Evolutionary conservation across 176 grass and related monocot species (phyloP), one percentile per base, ranked within the genome.

Genomic region (Juncus inflexus): DNA sequence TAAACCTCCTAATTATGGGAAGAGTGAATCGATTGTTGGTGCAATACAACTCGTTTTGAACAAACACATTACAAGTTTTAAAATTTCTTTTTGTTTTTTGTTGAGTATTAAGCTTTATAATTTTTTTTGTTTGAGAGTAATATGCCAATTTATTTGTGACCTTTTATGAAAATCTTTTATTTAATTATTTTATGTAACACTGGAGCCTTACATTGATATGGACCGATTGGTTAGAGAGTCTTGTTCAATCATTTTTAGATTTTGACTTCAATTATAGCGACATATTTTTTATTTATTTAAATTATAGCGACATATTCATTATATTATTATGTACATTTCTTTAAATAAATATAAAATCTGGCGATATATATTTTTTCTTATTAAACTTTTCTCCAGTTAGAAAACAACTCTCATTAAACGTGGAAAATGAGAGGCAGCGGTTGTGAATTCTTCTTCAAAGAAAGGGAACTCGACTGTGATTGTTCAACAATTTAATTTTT

Each of bases 221-320:
- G 68, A 60, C 15, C 7, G 68, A 40, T 58, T 12, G 36, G 68
- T 71, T 71, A 14, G 37, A 60, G 10, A 28, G 68, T 71, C 68
- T 36, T 45, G 49, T 71, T 71, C 68, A 38, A 71, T 60, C 53
- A 47, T 71, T 71, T 52, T 71, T 71, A 56, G 38, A 71, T 71
- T 6, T 59, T 19, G 37, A 45, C 67, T 47, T 35, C 28, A 15
- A 5, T 71, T 58, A 40, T 12, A 59, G 35, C 16, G 35, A 54
- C 36, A 39, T 12, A 52, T 11, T 10, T 7, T 15, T 49, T 55
- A n/a, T n/a, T 62, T 14, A 3, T 50, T 47, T n/a, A n/a, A 6
- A 15, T 69, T 54, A 38, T 55, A 47, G 2, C 9, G 43, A 47
- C 19, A 28, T 28, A 47, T 47, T 47, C 43, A 2, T 47, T 5